phyloP scores from a whole-genome alignment of 495 filamentous ascomycete species.

The Jackrogersella minutella region DNA sequence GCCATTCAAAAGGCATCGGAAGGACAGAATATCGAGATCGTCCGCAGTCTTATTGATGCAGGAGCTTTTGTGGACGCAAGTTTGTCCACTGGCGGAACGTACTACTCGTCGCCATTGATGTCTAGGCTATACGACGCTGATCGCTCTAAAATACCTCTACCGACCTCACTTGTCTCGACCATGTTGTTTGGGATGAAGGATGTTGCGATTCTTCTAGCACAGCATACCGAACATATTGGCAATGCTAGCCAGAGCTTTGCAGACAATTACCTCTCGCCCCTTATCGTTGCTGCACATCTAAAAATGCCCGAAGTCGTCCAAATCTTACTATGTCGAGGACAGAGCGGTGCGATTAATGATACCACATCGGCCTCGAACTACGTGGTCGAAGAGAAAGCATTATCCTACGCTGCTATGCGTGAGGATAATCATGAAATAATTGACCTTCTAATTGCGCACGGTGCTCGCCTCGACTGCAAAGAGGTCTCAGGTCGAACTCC shows the following conservation, averaged over 20 bases:
- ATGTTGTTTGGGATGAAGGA: neutral
- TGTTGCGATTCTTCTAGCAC: neutral
- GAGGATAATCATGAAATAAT: neutral
- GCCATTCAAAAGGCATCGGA: neutral
- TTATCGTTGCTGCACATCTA: neutral
- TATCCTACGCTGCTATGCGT: neutral
- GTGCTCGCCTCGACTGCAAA: neutral
- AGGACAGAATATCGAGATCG: neutral
- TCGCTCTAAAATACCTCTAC: too few species aligned
- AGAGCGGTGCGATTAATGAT: too few species aligned
- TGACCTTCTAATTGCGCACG: neutral
- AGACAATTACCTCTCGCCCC: neutral
- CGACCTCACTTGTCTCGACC: neutral
- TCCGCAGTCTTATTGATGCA: neutral
- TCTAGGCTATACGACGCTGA: too few species aligned
- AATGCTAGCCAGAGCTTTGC: neutral
- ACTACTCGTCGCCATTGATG: too few species aligned
- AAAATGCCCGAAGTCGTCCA: neutral
- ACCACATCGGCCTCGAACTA: too few species aligned
- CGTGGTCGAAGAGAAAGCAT: neutral
- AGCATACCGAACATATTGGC: neutral
- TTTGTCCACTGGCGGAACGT: too few species aligned
- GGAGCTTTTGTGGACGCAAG: constrained; percentile 1
- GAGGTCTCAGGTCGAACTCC: neutral
- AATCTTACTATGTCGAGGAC: neutral